Base-by-base conservation (phyloP, 352 stramenopile species). In the Globisporangium megalacanthum region DNA sequence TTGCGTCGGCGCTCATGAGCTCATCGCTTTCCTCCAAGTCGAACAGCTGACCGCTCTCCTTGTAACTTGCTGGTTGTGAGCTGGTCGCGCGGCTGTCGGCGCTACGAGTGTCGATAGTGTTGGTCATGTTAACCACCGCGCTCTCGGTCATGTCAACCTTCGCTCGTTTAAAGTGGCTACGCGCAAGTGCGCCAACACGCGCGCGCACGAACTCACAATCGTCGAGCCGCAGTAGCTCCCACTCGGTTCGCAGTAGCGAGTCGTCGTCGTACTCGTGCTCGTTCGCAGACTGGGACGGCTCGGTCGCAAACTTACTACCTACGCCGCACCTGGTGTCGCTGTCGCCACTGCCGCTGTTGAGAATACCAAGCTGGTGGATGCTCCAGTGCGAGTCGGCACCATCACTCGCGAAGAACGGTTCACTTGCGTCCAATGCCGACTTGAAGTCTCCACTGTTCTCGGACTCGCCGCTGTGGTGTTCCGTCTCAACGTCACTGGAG, bases 131-230 rank as follows among this genome's bases (percentile, higher is more conserved):
- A 13, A 5, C 35, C 7, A 5, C 2, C 35, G 35, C 10, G 35
- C 49, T 47, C 4, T 56, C 25, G 19, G 2, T 65, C n/a, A 77
- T n/a, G 31, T 69, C 56, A 19, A 87, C 59, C 35, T 67, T 52
- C 19, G 75, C 66, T 14, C 71, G 71, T 25, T 71, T 65, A 33
- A 69, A 69, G 44, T 87, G 75, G 3, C 45, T 69, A 45, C 36
- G 56, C 8, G 65, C 70, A 1, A 83, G 65, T 6, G 52, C 52
- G 25, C 75, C 66, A 1, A 89, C 49, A 19, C 79, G 64, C 1
- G 57, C 48, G 15, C 66, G 61, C 19, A 77, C 29, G 29, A 81
- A 86, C 35, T 54, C 62, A 1, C 42, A 29, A 49, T 84, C 74
- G 6, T 69, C 49, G 0, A 84, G 42, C 10, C 49, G 52, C 6